Conservation (phyloP, 257 asterid genomes). For the Pogostemon cablin region DNA sequence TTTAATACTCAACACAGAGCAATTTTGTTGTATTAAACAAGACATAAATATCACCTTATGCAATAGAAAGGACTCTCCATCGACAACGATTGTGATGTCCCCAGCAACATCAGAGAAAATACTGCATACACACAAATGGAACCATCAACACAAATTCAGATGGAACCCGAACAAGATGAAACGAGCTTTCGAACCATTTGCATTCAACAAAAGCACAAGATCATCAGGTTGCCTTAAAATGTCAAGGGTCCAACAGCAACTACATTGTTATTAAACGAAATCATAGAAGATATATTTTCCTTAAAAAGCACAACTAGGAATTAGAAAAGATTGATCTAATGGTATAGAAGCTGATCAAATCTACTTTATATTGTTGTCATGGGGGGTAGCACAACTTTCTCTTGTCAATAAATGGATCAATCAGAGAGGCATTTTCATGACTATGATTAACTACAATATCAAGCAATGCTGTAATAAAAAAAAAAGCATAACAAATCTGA, state of each 20-base stretch:
- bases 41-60: conserved; percentile 51
- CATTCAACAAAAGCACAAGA: not conserved
- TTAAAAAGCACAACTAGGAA: not conserved
- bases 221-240: too few relatives aligned
- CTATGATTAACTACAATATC: not conserved
- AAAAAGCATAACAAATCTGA: not conserved
- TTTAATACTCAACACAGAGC: not conserved
- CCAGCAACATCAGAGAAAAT: conserved; percentile 71
- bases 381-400: not conserved
- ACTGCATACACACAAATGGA: conserved; percentile 36
- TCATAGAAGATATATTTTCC: not conserved
- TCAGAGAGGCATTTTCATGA: not conserved
- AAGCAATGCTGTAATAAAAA: not conserved
- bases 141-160: conserved; percentile 13
- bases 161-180: not conserved
- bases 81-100: conserved; percentile 57
- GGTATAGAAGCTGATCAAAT: not conserved
- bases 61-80: conserved; percentile 57
- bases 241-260: too few relatives aligned
- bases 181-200: conserved; percentile 4
- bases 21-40: not conserved
- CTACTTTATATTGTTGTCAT: too few relatives aligned
- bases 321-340: not conserved
- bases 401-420: not conserved
- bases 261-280: too few relatives aligned